Base-by-base conservation (phyloP, 2,329 filamentous ascomycete species). In the Cadophora malorum region DNA sequence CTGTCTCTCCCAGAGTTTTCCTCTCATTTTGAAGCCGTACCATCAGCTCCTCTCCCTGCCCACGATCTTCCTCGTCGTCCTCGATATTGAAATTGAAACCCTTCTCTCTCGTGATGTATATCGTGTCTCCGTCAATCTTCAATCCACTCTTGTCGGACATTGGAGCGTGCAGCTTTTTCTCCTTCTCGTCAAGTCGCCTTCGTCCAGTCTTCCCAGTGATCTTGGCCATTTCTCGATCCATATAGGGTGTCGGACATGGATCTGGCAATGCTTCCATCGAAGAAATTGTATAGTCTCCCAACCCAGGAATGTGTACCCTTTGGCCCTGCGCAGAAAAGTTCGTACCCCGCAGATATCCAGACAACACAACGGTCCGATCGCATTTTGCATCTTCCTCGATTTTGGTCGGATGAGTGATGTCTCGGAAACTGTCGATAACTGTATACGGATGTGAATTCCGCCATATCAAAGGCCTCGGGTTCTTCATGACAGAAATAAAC, bases 401-500 rank as follows among this genome's bases (percentile, higher is more conserved):
- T 73, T 91, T 89, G 10, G 93, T 96, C 0, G 96, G 96, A 45
- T 97, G 93, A 0, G 96, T 99, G 64, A 99, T 89, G 79, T 99
- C 96, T 74, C 97, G 86, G 80, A 98, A 97, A 71, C 94, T 93
- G 81, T 99, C 96, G 67, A 96, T 92, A 65, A 99, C 84, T 67
- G 93, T 89, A 79, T 99, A 99, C 4, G 95, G 94, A 83, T 99
- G 96, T 1, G 93, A 91, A 79, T 99, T 99, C 68, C 96, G 88
- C 95, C 96, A 99, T 52, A 99, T 85, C 35, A 99, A 84, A n/a
- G 96, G 96, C 68, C 96, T 87, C 4, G 96, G 95, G 78, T 97
- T 99, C 84, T 99, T 99, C 96, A 99, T 99, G 73, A 99, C 94
- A 23, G 93, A 97, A 72, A 99, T 85, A 79, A 99, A 99, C 65